A percentile compares a stretch with the other conserved stretches of the same genome.
phyloP scores from a whole-genome alignment of 441 rosid species.

The Bocquillonia castaneifolia region DNA sequence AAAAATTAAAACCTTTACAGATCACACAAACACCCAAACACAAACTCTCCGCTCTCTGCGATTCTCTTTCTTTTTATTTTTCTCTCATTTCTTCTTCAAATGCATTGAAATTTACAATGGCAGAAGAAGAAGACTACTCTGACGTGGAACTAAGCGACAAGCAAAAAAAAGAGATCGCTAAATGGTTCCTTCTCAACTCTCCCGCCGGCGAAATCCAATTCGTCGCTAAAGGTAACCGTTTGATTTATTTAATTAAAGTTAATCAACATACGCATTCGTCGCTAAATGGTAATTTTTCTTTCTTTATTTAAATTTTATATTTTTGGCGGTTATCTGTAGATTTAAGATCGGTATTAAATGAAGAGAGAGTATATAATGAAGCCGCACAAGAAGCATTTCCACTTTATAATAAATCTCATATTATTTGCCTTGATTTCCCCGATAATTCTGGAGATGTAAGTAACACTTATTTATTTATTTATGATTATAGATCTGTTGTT shows the following conservation, averaged over 20 bases:
- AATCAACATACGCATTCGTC: too few species aligned
- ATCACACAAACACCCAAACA: constrained; percentile 13
- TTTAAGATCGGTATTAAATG: constrained; percentile 65
- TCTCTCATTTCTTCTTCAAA: neutral
- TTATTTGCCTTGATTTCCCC: constrained; percentile 83
- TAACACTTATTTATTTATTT: constrained; percentile 13
- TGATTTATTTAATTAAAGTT: neutral
- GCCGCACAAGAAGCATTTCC: constrained; percentile 85
- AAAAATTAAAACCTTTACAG: constrained; percentile 25
- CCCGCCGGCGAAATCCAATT: constrained; percentile 96
- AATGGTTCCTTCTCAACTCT: constrained; percentile 95
- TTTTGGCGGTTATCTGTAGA: constrained; percentile 39
- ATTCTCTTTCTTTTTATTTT: constrained; percentile 2
- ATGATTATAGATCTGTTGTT: constrained; percentile 7
- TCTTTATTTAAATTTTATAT: neutral
- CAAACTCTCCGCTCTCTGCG: constrained; percentile 18
- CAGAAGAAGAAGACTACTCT: constrained; percentile 38
- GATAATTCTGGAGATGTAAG: constrained; percentile 59
- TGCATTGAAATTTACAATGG: constrained; percentile 30
- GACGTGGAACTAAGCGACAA: constrained; percentile 53
- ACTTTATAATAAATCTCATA: constrained; percentile 73
- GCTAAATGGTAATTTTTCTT: neutral
- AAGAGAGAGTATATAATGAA: constrained; percentile 58
- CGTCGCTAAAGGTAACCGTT: constrained; percentile 57
- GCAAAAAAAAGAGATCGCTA: constrained; percentile 94